phyloP scores from a whole-genome alignment of 73 alveolate genomes.

The Effrenium voratum region DNA sequence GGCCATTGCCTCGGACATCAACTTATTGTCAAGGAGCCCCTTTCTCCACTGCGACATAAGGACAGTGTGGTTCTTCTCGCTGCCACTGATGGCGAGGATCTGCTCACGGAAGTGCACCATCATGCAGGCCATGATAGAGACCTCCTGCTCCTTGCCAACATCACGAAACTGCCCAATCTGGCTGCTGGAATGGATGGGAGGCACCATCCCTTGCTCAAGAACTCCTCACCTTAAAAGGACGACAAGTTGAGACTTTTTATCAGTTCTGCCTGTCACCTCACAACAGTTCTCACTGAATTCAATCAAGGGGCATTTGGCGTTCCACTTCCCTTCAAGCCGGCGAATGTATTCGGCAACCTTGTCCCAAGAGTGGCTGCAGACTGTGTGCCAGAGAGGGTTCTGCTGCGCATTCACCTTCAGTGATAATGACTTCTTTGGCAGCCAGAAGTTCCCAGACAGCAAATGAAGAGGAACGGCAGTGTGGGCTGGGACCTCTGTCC shows the following conservation, averaged over 20 bases:
- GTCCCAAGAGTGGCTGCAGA: not conserved
- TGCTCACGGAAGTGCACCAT: not conserved
- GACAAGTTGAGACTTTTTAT: no score
- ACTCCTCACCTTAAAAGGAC: no score
- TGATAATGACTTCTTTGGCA: no score
- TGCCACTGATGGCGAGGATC: not conserved
- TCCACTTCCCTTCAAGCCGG: not conserved
- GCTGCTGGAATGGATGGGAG: not conserved
- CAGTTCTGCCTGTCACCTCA: no score
- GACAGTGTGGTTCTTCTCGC: not conserved
- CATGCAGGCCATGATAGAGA: not conserved
- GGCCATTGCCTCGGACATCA: not conserved
- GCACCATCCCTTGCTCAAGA: not conserved
- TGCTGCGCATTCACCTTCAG: not conserved
- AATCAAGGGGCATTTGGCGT: not conserved
- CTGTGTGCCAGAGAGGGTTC: conserved; percentile 9
- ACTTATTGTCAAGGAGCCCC: not conserved
- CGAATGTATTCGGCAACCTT: not conserved
- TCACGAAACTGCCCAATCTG: conserved; percentile 13
- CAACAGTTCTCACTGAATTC: no score
- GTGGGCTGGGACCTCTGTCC: conserved; percentile 5
- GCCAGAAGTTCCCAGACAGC: no score
- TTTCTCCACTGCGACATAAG: not conserved
- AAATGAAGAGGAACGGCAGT: no score
- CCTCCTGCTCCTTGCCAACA: not conserved